Base-by-base conservation (phyloP, 345 rosid species). In the Bruguiera parviflora region DNA sequence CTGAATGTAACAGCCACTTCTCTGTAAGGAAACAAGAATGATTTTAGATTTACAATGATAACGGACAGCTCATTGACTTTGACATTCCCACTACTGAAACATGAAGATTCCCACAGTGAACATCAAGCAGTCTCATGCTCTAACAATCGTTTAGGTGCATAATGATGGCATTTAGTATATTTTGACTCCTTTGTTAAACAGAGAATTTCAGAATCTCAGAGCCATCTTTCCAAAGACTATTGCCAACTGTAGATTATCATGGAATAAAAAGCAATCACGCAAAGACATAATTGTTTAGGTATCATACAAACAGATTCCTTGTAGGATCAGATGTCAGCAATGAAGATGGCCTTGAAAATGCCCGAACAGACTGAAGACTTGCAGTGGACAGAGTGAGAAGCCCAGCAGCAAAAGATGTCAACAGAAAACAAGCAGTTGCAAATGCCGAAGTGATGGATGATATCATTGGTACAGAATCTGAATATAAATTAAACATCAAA, bases 1-100 rank as follows among this genome's bases (percentile, higher is more conserved):
- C 83, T 94, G 98, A 80, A 94, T 82, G 89, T 89, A 71, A 81
- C 92, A 87, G 19, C 87, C 92, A 59, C 77, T 83, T 85, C 92
- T 91, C 97, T 94, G 91, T 66, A 63, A 33, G 56, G 32, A 72
- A 47, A 27, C 69, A 58, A 71, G 46, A 71, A 31, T 51, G 31
- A 21, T 21, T 21, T 67, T 73, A 75, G 8, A 35, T 24, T 19
- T 13, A 57, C 57, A 1, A 29, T 28, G 53, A 64, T n/a, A 60
- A 63, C 37, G 31, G n/a, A 61, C 10, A 58, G 49, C 16, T 8
- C n/a, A 35, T 22, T 55, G 37, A 58, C 39, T 49, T 39, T n/a
- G 16, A 33, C 43, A 43, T 43, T 15, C 49, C 19, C 37, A 33
- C 6, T 13, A 43, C 49, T 11, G 49, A 13, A 43, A 43, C 19